Evolutionary conservation across 495 filamentous ascomycete genomes (phyloP), one percentile per base, ranked within the genome.

Genomic region (Talaromyces liani): DNA sequence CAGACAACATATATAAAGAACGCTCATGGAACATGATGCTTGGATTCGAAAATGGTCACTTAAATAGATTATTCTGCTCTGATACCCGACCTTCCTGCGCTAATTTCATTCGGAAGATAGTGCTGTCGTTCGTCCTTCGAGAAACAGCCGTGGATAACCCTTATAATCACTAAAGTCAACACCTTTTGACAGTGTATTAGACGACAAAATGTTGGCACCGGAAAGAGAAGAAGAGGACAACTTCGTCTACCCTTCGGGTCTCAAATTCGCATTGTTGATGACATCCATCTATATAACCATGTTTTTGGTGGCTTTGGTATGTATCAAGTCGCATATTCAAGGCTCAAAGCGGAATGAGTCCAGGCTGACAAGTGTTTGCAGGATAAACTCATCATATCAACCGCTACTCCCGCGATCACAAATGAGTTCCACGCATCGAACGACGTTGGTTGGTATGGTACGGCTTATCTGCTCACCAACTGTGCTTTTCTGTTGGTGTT

Each of bases 381-480:
- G 62, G 62, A 63, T 22, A 27, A 33, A 14, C 57, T 83, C 27
- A 89, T 90, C 68, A 87, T 90, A 63, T 81, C 84, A 4, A 89
- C 86, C 2, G 87, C 87, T 20, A 88, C 88, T 63, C 87, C 87
- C 1, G 85, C 84, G 2, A 91, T 91, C 58, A 82, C 87, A 0
- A n/a, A 79, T 66, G 69, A 82, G 33, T 90, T 90, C 70, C 73
- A 85, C 18, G 78, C 82, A n/a, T 67, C 88, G 1, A 71, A 77
- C 31, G 87, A 89, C 64, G 82, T 90, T 2, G 87, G 85, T 55
- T 89, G 87, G 87, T 90, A 88, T 64, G 87, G 82, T 27, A 79
- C 74, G 67, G 76, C 78, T 16, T 86, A 84, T 64, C 79, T 90
- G 56, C 82, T 91, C 66, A 87, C 85, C 22, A 85, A 81, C 5